Base-by-base conservation (phyloP, 1,284 basidiomycete genomes). In the Trametes sp. region DNA sequence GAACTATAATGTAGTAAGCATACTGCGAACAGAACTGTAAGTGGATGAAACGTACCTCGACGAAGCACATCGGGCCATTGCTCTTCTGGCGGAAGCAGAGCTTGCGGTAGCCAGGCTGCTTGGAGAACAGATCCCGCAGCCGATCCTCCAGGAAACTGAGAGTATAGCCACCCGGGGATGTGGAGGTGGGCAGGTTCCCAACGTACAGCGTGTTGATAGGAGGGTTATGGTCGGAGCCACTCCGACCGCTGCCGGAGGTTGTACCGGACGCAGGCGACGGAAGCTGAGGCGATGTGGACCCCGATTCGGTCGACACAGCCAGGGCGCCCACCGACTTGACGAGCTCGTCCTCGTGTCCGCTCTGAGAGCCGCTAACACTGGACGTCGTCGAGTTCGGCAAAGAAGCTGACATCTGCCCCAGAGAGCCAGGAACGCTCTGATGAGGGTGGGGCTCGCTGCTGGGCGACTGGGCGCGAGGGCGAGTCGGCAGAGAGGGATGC, bases 41-140 rank as follows among this genome's bases (percentile, higher is more conserved):
- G 54, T 19, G 42, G 45, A 48, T 45, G 36, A 54, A 44, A 76
- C 80, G 54, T 75, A 94, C 92, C 87, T 96, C 94, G 52, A 96
- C 94, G 76, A 98, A 98, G 77, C 96, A 98, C 96, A 98, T 98
- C 4, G 96, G 95, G 1, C 96, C 95, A 69, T 96, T 96, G 73
- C 87, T 93, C 82, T 99, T 99, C 75, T 97, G 94, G 62, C 95
- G 84, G 82, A 96, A 98, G 71, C 92, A 96, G 69, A 99, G 85
- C 72, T 96, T 93, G 61, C 94, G 90, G 79, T 90, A 99, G 4
- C 96, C 96, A 1, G 87, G 85, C 45, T 89, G 89, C 38, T 83
- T 83, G 44, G 85, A 82, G 76, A 99, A 98, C 50, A 97, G 80
- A 38, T 88, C 87, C 62, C 94, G 84, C 19, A 99, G 82, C 50